Conservation (phyloP, 306 rosid species). For the Crotalaria pallida region DNA sequence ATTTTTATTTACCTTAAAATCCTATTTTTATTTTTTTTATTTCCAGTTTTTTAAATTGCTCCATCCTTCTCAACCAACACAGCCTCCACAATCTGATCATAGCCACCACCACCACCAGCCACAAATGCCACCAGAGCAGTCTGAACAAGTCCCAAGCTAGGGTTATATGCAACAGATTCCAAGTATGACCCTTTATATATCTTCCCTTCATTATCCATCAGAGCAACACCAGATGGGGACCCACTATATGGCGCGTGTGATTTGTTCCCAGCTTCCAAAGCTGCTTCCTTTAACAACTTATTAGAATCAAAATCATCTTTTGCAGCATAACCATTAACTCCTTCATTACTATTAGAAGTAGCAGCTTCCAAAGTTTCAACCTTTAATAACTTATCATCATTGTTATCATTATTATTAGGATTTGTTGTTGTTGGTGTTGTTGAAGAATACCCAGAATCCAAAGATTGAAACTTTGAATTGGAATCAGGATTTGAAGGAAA, state of each 20-base stretch:
- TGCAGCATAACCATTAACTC: not conserved
- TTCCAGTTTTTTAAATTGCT: no score
- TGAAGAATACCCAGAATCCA: no score
- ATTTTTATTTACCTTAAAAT: no score
- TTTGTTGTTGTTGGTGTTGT: no score
- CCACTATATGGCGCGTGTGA: constrained; percentile 84
- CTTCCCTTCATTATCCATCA: constrained; percentile 43
- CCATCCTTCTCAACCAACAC: constrained; percentile 71
- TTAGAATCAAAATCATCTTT: not conserved
- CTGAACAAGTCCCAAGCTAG: constrained; percentile 79
- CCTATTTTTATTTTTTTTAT: no score
- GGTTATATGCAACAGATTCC: constrained; percentile 92
- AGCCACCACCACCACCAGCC: constrained; percentile 41
- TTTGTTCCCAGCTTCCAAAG: constrained; percentile 65
- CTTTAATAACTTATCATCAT: no score
- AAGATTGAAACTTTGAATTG: no score
- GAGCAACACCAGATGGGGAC: constrained; percentile 79
- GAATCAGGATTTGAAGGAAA: not conserved
- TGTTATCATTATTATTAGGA: no score
- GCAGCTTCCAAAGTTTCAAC: constrained; percentile 66
- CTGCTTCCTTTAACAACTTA: constrained; percentile 38
- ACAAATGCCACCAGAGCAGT: constrained; percentile 63
- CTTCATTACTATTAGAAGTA: no score
- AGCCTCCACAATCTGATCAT: constrained; percentile 46
- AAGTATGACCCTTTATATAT: constrained; percentile 57